Percentiles rank a stretch among this genome's conserved stretches.
phyloP scores from a whole-genome alignment of 2,329 filamentous ascomycete species.

The Ophiostoma perfectum region DNA sequence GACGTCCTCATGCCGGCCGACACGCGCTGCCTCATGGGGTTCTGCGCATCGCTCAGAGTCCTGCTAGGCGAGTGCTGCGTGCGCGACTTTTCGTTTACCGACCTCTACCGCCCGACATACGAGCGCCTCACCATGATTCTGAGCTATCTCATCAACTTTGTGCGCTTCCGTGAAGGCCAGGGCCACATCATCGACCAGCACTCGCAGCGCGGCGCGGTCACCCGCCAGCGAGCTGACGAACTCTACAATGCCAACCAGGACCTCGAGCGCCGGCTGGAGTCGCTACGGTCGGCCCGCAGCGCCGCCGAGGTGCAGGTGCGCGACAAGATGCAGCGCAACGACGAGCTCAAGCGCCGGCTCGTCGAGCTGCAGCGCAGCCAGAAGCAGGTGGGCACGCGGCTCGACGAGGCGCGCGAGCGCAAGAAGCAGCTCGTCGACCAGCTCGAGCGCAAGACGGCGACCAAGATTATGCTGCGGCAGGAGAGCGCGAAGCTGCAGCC shows the following conservation, averaged over 20 bases:
- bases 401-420: conserved; percentile 77
- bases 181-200: conserved; percentile 85
- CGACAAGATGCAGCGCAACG: conserved; percentile 80
- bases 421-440: conserved; percentile 68
- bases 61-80: conserved; percentile 85
- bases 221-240: conserved; percentile 80
- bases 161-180: conserved; percentile 91
- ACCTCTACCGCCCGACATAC: conserved; percentile 86
- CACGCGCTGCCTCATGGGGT: conserved; percentile 90
- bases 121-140: conserved; percentile 91
- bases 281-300: conserved; percentile 73
- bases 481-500: conserved; percentile 86
- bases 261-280: conserved; percentile 70
- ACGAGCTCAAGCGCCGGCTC: conserved; percentile 76
- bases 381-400: conserved; percentile 72
- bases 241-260: conserved; percentile 82
- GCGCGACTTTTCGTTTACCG: conserved; percentile 86
- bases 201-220: conserved; percentile 83
- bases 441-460: conserved; percentile 66
- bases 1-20: conserved; percentile 77
- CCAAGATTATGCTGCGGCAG: conserved; percentile 66
- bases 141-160: conserved; percentile 97
- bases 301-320: conserved; percentile 75
- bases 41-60: conserved; percentile 77
- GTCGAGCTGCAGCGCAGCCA: conserved; percentile 76